phyloP scores from a whole-genome alignment of 768 basidiomycete genomes.

The Obba rivulosa region DNA sequence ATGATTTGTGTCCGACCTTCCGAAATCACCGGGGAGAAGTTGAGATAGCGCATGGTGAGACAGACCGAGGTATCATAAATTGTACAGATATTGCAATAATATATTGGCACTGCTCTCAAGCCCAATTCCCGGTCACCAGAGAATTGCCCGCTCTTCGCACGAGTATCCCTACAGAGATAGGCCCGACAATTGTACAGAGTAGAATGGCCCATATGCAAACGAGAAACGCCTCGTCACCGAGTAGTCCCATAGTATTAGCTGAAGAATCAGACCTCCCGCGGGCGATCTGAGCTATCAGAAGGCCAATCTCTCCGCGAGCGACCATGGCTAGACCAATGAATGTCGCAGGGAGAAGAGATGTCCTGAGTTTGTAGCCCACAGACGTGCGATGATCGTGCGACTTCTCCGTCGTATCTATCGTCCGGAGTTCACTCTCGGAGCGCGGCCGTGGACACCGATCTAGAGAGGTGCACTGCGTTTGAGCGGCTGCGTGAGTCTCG shows the following conservation, averaged over 20 bases:
- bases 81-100: too few species aligned
- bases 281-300: conserved; percentile 50
- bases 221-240: conserved; percentile 33
- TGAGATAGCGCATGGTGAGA: too few species aligned
- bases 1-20: background rate
- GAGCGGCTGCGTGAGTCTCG: too few species aligned
- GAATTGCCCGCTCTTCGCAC: conserved; percentile 14
- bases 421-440: too few species aligned
- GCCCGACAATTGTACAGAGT: conserved; percentile 38
- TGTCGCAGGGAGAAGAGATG: conserved; percentile 9
- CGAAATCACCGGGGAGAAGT: background rate
- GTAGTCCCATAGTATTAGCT: conserved; percentile 15
- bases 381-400: too few species aligned
- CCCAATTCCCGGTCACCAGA: conserved; percentile 10
- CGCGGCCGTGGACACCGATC: too few species aligned
- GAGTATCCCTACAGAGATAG: conserved; percentile 16
- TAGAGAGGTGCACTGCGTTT: too few species aligned
- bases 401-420: too few species aligned
- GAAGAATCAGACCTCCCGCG: conserved; percentile 19
- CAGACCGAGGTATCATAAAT: too few species aligned
- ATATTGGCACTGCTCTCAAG: background rate
- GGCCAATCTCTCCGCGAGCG: conserved; percentile 63
- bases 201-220: conserved; percentile 41
- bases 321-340: conserved; percentile 47
- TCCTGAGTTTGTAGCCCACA: too few species aligned